Evolutionary conservation across 495 filamentous ascomycete genomes (phyloP).

Genomic region (Penicillium simplicissimum): DNA sequence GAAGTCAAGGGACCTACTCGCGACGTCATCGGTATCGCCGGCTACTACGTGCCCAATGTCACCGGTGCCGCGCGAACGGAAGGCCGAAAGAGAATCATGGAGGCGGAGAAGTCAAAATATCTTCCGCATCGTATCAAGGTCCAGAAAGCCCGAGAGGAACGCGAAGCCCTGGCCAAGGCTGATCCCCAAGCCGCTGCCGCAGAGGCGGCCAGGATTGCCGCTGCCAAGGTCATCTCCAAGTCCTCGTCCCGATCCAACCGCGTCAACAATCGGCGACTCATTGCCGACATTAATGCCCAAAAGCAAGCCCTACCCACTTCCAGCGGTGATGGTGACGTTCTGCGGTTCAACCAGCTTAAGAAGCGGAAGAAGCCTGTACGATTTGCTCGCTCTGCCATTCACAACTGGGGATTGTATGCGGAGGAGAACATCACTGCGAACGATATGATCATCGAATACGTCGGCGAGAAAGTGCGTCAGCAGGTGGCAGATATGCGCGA

Average conservation of each 20-base stretch:
- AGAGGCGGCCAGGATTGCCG: conserved; percentile 70
- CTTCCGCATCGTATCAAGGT: conserved; percentile 96
- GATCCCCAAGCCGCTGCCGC: conserved; percentile 64
- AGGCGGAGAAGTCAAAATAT: conserved; percentile 97
- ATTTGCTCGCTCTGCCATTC: conserved; percentile 95
- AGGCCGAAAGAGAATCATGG: conserved; percentile 88
- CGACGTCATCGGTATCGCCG: conserved; percentile 64
- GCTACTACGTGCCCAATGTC: conserved; percentile 85
- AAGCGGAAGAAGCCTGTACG: conserved; percentile 99
- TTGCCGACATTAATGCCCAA: conserved; percentile 92
- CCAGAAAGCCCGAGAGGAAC: conserved; percentile 82
- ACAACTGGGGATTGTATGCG: conserved; percentile 97
- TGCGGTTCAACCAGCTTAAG: conserved; percentile 98
- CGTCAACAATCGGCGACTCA: conserved; percentile 89
- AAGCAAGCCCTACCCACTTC: conserved; percentile 74
- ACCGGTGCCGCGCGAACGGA: conserved; percentile 89
- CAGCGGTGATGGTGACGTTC: conserved; percentile 76
- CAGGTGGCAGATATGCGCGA: conserved; percentile 95
- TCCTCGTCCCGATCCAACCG: conserved; percentile 83
- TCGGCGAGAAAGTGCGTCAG: conserved; percentile 95
- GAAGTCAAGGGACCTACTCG: conserved; percentile 54
- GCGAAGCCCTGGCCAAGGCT: conserved; percentile 75
- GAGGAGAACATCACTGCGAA: conserved; percentile 96
- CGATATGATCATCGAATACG: conserved; percentile 99
- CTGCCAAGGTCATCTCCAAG: conserved; percentile 76